A percentile compares a stretch with the other conserved stretches of the same genome.
Evolutionary conservation across 345 rosid genomes (phyloP).

Genomic region (Hirschfeldia incana): DNA sequence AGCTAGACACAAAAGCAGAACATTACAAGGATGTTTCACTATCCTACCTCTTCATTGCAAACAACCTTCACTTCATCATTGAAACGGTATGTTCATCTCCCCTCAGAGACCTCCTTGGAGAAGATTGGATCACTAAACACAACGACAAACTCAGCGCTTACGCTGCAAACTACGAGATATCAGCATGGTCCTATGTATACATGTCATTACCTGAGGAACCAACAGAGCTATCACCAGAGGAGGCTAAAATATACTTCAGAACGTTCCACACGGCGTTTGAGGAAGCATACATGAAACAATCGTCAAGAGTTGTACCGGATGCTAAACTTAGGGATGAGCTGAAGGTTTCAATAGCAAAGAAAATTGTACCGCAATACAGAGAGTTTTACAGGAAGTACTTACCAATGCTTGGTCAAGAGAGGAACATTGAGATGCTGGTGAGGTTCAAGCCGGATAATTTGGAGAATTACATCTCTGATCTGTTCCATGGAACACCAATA

Average conservation of each 20-base stretch:
- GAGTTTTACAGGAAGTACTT: constrained; percentile 50
- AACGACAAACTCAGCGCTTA: constrained; percentile 56
- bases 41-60: constrained; percentile 81
- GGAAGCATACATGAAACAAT: constrained; percentile 67
- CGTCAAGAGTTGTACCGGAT: constrained; percentile 59
- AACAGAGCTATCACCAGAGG: constrained; percentile 43
- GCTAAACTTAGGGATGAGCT: constrained; percentile 59
- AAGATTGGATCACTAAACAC: constrained; percentile 65
- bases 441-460: constrained; percentile 63
- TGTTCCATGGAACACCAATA: constrained; percentile 58
- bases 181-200: constrained; percentile 72
- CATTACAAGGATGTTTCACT: constrained; percentile 66
- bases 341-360: constrained; percentile 60
- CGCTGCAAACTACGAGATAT: constrained; percentile 55
- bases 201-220: constrained; percentile 52
- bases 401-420: constrained; percentile 41
- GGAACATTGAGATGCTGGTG: constrained; percentile 40
- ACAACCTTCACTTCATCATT: constrained; percentile 68
- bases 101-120: constrained; percentile 64
- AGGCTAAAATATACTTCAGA: constrained; percentile 49
- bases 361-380: constrained; percentile 58
- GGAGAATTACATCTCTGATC: constrained; percentile 63
- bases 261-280: constrained; percentile 71
- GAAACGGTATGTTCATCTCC: constrained; percentile 51
- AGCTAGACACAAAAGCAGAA: constrained; percentile 69